Conservation (phyloP, 2,329 filamentous ascomycete species). For the Botryotinia calthae region DNA sequence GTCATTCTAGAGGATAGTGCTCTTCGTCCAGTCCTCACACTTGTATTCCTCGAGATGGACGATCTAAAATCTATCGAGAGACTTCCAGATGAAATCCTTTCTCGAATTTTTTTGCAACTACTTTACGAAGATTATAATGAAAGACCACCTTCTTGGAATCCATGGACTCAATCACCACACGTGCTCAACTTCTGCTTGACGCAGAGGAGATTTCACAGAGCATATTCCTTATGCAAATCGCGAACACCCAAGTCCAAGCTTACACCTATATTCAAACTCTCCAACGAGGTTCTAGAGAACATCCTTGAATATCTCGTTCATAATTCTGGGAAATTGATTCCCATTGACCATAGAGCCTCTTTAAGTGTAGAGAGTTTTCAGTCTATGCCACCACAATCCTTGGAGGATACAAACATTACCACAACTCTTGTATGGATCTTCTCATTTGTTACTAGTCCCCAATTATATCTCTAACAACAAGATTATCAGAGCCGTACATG, state of each 20-base stretch:
- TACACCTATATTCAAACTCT: constrained; percentile 26
- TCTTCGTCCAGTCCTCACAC: background rate
- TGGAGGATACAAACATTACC: constrained; percentile 39
- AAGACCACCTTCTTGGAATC: constrained; percentile 9
- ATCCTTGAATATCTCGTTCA: constrained; percentile 45
- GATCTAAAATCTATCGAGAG: constrained; percentile 16
- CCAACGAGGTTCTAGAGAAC: constrained; percentile 21
- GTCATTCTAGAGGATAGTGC: constrained; percentile 9
- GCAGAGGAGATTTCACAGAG: constrained; percentile 19
- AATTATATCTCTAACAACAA: constrained; percentile 7
- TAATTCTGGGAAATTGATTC: constrained; percentile 48
- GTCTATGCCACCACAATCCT: constrained; percentile 37
- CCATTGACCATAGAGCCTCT: constrained; percentile 49
- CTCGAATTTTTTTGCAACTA: constrained; percentile 18
- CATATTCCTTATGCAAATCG: constrained; percentile 18
- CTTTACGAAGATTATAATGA: constrained; percentile 14
- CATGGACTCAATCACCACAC: constrained; percentile 14
- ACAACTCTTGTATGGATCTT: constrained; percentile 40
- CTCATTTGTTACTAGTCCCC: background rate
- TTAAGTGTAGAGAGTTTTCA: constrained; percentile 53
- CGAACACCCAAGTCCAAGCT: constrained; percentile 6
- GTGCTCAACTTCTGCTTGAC: constrained; percentile 20
- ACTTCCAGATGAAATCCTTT: constrained; percentile 22
- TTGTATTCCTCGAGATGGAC: constrained; percentile 12
- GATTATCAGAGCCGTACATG: constrained; percentile 43